Percentiles rank a stretch among this genome's conserved stretches.
phyloP scores from a whole-genome alignment of 345 rosid species.

The Pugionium cornutum region DNA sequence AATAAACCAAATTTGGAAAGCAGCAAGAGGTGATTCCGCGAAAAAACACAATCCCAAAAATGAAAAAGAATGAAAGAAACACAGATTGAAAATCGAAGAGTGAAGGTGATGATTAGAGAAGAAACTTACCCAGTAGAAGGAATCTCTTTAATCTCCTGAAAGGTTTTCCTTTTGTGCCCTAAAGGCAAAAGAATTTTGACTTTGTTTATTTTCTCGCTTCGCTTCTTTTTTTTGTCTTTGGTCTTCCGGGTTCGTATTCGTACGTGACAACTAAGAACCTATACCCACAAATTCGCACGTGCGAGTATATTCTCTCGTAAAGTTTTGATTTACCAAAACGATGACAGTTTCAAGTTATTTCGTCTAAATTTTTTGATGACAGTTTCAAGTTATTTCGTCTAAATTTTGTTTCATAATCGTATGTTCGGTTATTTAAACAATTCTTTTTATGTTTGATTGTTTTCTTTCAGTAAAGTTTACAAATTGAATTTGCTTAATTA shows the following conservation, averaged over 20 bases:
- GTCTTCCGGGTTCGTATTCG: constrained; percentile 5
- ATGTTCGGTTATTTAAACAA: neutral
- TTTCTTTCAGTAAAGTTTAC: no score
- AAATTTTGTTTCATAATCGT: neutral
- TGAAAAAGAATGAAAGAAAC: neutral
- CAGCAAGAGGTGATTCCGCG: constrained; percentile 3
- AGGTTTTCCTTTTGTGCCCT: constrained; percentile 20
- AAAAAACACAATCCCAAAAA: neutral
- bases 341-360: no score
- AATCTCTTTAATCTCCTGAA: constrained; percentile 7
- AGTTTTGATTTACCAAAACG: neutral
- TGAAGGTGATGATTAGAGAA: constrained; percentile 5
- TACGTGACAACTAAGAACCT: neutral
- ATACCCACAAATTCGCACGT: neutral
- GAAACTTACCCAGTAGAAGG: neutral
- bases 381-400: neutral
- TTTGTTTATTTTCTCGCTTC: neutral
- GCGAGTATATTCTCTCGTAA: neutral
- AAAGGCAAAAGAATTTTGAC: constrained; percentile 7
- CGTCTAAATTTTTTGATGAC: no score
- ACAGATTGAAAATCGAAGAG: constrained; percentile 1
- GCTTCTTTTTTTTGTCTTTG: neutral
- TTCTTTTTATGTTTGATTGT: neutral
- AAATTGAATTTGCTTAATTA: no score
- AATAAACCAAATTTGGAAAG: neutral